Percentiles rank a stretch among this genome's conserved stretches.
These are phyloP conservation scores for Tricholoma hemisulphureum DNA, from an alignment of 768 basidiomycete genomes.

Conservation along the genomic window DNA sequence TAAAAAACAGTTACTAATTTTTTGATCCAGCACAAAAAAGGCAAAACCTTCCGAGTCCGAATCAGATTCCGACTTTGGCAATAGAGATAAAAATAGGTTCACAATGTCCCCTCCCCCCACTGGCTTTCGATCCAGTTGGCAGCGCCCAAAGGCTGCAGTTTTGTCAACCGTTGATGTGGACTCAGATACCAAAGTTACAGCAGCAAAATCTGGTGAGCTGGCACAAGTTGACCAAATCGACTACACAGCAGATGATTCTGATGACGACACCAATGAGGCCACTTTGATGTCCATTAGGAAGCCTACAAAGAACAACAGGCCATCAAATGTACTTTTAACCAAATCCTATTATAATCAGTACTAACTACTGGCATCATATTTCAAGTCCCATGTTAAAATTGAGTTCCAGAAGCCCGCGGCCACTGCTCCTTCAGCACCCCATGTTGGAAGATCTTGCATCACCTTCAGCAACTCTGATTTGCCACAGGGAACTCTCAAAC, in stretches of 20 bases:
- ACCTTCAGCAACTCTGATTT: background rate
- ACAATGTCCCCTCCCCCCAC: background rate
- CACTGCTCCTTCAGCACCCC: background rate
- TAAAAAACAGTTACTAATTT: background rate
- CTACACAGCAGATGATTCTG: background rate
- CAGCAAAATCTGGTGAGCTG: too few relatives aligned
- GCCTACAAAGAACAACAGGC: background rate
- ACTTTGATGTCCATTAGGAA: slow-evolving; percentile 1
- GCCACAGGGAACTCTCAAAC: background rate
- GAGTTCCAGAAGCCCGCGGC: background rate
- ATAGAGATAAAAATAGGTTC: background rate
- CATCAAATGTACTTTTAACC: background rate
- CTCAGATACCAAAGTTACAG: too few relatives aligned
- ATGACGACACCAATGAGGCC: background rate
- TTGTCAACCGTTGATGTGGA: background rate
- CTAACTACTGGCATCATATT: background rate
- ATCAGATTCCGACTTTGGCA: background rate
- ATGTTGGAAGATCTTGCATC: background rate
- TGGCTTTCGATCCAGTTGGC: background rate
- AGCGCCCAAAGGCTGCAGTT: background rate
- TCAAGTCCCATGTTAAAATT: background rate
- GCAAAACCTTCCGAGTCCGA: background rate
- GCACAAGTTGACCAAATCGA: background rate
- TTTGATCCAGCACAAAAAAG: slow-evolving; percentile 1
- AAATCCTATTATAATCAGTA: background rate